Conservation (phyloP, 495 filamentous ascomycete species). For the Saxispiralis lemnorum region DNA sequence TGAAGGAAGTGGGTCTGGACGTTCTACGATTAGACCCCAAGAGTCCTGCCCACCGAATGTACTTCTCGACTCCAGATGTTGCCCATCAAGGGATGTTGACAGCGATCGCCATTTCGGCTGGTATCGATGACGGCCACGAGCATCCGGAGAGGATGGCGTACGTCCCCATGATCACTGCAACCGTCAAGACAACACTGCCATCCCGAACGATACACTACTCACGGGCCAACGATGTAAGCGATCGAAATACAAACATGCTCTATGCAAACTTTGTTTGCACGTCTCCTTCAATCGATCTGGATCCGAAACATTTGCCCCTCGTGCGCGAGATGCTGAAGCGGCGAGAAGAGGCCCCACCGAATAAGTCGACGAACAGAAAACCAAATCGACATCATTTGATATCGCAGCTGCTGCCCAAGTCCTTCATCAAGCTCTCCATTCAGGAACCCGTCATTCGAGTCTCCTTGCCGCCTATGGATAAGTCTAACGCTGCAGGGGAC, state of each 20-base stretch:
- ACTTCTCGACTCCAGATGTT: slow-evolving; percentile 82
- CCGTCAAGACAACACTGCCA: slow-evolving; percentile 81
- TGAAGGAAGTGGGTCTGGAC: slow-evolving; percentile 91
- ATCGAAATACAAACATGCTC: slow-evolving; percentile 88
- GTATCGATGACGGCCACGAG: slow-evolving; percentile 70
- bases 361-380: slow-evolving; percentile 9
- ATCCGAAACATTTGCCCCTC: slow-evolving; percentile 79
- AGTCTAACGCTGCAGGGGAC: slow-evolving; percentile 33
- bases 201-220: slow-evolving; percentile 79
- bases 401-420: slow-evolving; percentile 84
- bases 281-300: slow-evolving; percentile 87
- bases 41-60: slow-evolving; percentile 95
- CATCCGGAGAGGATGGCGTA: slow-evolving; percentile 78
- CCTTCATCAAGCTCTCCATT: slow-evolving; percentile 83
- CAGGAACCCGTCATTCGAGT: slow-evolving; percentile 90
- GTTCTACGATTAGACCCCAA: slow-evolving; percentile 83
- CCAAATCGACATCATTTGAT: slow-evolving; percentile 44
- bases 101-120: slow-evolving; percentile 78
- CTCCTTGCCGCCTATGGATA: slow-evolving; percentile 56
- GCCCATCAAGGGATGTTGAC: slow-evolving; percentile 90
- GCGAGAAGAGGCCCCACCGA: slow-evolving; percentile 6
- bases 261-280: slow-evolving; percentile 93
- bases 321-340: slow-evolving; percentile 54
- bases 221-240: slow-evolving; percentile 48
- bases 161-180: slow-evolving; percentile 94